Conservation (phyloP, 2,329 filamentous ascomycete genomes). For the Botrytis sinoallii region DNA sequence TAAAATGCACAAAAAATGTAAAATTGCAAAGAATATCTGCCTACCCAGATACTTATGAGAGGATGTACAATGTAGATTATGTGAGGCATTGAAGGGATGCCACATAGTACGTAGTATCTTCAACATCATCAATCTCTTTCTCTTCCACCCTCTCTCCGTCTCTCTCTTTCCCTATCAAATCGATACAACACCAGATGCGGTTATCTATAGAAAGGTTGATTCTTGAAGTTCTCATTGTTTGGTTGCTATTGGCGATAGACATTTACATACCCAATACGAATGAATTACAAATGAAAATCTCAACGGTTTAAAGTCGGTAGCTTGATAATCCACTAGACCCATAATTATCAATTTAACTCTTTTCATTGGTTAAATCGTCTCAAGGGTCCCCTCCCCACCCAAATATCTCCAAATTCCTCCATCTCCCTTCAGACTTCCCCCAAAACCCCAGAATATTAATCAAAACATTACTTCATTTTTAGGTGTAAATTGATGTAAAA, state of each 20-base stretch:
- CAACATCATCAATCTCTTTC: not conserved
- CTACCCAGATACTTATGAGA: not conserved
- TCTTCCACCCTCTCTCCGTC: too few relatives aligned
- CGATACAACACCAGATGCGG: not conserved
- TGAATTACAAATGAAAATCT: constrained; percentile 9
- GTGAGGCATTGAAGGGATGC: not conserved
- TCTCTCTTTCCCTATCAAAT: not conserved
- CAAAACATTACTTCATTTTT: constrained; percentile 5
- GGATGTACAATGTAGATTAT: not conserved
- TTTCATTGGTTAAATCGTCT: not conserved
- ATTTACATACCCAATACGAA: not conserved
- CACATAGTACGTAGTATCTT: not conserved
- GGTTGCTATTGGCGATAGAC: not conserved
- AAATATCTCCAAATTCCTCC: not conserved
- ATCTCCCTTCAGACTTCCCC: not conserved
- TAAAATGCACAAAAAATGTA: not conserved
- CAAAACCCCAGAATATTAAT: not conserved
- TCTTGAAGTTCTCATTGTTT: not conserved
- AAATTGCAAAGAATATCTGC: not conserved
- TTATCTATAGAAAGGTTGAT: not conserved
- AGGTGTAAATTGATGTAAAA: constrained; percentile 4
- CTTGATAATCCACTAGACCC: not conserved
- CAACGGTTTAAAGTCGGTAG: constrained; percentile 9
- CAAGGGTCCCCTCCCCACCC: constrained; percentile 1
- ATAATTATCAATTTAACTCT: not conserved